Evolutionary conservation across 2,329 filamentous ascomycete genomes (phyloP).

Genomic region (Colletotrichum somersetense): DNA sequence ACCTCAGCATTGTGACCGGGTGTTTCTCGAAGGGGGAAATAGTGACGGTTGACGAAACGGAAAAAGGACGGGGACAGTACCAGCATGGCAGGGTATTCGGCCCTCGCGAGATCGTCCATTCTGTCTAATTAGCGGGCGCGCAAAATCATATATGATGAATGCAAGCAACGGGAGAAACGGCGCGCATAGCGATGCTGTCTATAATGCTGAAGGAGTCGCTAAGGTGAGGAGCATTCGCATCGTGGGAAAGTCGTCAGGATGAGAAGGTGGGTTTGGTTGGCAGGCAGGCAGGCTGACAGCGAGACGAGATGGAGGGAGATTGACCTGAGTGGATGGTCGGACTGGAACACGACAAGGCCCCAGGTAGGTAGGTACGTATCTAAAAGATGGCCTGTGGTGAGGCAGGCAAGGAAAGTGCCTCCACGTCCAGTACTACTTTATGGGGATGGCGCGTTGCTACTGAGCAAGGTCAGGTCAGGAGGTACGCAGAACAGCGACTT

Average conservation of each 20-base stretch:
- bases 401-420: constrained; percentile 27
- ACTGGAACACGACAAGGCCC: neutral
- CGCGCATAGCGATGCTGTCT: constrained; percentile 44
- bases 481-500: neutral
- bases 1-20: neutral
- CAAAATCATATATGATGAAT: constrained; percentile 40
- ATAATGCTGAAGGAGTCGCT: constrained; percentile 38
- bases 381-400: constrained; percentile 11
- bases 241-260: constrained; percentile 34
- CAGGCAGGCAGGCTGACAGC: constrained; percentile 21
- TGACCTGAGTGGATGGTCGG: constrained; percentile 34
- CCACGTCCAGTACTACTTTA: neutral
- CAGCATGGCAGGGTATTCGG: constrained; percentile 95
- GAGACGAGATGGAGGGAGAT: constrained; percentile 17
- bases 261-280: constrained; percentile 24
- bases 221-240: constrained; percentile 42
- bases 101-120: constrained; percentile 84
- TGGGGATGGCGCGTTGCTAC: constrained; percentile 13
- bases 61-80: constrained; percentile 62
- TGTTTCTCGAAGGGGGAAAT: neutral
- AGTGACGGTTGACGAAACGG: constrained; percentile 14
- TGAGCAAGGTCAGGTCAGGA: constrained; percentile 1
- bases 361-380: constrained; percentile 8
- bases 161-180: constrained; percentile 39
- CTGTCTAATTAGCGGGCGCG: constrained; percentile 45